phyloP scores from a whole-genome alignment of 2,329 filamentous ascomycete genomes.

The Arthrobotrys sinensis region DNA sequence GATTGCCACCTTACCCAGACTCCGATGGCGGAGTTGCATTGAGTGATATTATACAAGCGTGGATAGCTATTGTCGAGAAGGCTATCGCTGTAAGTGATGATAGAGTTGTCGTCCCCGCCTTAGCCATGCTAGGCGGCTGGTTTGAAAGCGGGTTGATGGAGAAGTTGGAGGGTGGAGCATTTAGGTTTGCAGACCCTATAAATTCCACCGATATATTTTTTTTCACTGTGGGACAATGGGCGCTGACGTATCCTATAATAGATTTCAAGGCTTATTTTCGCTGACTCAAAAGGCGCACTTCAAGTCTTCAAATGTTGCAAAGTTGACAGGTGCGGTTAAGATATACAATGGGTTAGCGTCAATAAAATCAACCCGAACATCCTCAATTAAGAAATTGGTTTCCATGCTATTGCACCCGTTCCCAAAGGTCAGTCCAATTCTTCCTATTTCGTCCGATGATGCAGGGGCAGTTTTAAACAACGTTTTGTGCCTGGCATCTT shows the following conservation, averaged over 20 bases:
- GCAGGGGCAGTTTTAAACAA: constrained; percentile 22
- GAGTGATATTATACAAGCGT: constrained; percentile 65
- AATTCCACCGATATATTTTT: background rate
- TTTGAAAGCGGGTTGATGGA: constrained; percentile 75
- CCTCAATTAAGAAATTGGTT: constrained; percentile 78
- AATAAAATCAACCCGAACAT: constrained; percentile 68
- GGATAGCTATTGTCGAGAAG: constrained; percentile 64
- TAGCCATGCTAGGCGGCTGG: constrained; percentile 67
- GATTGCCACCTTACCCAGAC: constrained; percentile 63
- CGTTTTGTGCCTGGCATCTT: constrained; percentile 42
- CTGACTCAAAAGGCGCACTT: constrained; percentile 84
- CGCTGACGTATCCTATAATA: constrained; percentile 61
- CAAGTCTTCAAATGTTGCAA: constrained; percentile 85
- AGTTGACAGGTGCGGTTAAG: constrained; percentile 83
- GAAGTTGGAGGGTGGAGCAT: constrained; percentile 65
- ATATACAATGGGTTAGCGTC: constrained; percentile 81
- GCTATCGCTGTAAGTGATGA: constrained; percentile 72
- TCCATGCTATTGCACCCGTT: constrained; percentile 85
- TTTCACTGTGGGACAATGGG: constrained; percentile 2
- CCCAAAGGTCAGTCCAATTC: constrained; percentile 74
- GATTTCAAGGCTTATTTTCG: constrained; percentile 76
- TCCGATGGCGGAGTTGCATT: constrained; percentile 68
- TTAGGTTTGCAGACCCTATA: constrained; percentile 45
- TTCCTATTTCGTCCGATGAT: constrained; percentile 26
- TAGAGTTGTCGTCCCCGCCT: constrained; percentile 79